These are phyloP conservation scores for Pharus latifolius DNA, from an alignment of 176 grass and related monocot species.

Conservation along the genomic window DNA sequence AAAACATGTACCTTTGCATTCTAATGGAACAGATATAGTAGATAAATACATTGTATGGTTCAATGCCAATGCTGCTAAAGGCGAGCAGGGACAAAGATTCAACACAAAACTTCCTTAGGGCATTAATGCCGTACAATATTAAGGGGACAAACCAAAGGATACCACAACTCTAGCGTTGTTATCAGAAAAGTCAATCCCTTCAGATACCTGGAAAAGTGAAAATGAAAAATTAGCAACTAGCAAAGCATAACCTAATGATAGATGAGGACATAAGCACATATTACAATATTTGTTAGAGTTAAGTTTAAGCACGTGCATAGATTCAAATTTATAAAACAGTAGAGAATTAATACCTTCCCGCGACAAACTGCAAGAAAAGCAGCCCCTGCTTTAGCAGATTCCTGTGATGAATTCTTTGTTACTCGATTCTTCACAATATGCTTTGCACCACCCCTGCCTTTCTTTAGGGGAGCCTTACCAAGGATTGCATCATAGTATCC, in stretches of 20 bases:
- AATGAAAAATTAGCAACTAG: slow-evolving; percentile 21
- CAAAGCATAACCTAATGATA: slow-evolving; percentile 15
- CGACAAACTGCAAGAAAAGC: slow-evolving; percentile 96
- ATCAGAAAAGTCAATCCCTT: slow-evolving; percentile 95
- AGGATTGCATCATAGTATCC: slow-evolving; percentile 84
- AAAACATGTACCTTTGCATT: slow-evolving; percentile 9
- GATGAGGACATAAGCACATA: background rate
- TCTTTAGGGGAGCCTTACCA: slow-evolving; percentile 42
- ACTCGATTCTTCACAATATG: slow-evolving; percentile 43
- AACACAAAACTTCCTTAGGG: background rate
- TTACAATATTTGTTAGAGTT: background rate
- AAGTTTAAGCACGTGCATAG: background rate
- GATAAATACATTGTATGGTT: background rate
- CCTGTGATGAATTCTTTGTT: slow-evolving; percentile 42
- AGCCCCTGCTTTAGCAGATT: slow-evolving; percentile 56
- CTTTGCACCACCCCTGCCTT: slow-evolving; percentile 46
- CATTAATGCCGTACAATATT: background rate
- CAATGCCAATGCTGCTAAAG: background rate
- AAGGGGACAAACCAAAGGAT: slow-evolving; percentile 53
- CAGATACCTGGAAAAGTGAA: slow-evolving; percentile 80
- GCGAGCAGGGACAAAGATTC: background rate
- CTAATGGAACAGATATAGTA: background rate
- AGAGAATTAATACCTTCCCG: slow-evolving; percentile 62
- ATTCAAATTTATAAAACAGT: slow-evolving; percentile 12
- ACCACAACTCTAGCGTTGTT: slow-evolving; percentile 96